A percentile compares a stretch with the other conserved stretches of the same genome.
Conservation (phyloP, 345 rosid species). For the Eucalyptus marginata region DNA sequence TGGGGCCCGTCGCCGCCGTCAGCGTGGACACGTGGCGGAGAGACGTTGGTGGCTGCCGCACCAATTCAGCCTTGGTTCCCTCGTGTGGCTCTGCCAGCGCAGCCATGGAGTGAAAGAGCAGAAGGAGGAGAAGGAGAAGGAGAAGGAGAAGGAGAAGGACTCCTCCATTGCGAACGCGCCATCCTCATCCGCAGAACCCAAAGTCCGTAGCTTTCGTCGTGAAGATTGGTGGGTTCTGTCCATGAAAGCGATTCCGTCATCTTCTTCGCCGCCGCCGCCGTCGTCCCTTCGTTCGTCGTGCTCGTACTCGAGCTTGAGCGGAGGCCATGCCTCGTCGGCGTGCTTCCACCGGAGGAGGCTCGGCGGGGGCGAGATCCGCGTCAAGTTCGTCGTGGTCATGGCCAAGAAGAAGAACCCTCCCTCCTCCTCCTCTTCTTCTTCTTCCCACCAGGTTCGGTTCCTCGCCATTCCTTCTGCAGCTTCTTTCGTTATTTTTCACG, state of each 20-base stretch:
- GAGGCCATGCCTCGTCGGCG: neutral
- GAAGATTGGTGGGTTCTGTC: neutral
- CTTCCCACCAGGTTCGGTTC: neutral
- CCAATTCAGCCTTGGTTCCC: neutral
- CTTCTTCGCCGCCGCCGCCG: neutral
- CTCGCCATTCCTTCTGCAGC: neutral
- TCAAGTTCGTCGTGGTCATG: neutral
- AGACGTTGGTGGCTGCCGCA: neutral
- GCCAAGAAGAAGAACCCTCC: constrained; percentile 1
- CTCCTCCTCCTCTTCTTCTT: neutral
- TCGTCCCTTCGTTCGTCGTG: neutral
- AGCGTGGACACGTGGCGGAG: neutral
- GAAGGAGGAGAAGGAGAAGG: neutral
- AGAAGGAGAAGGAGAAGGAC: neutral
- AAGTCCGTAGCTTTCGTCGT: neutral
- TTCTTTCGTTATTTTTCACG: neutral
- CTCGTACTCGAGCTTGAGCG: neutral
- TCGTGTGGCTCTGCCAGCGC: neutral
- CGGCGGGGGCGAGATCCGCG: neutral
- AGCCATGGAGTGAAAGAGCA: neutral
- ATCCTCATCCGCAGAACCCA: neutral
- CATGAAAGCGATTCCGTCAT: neutral
- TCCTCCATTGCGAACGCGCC: no score
- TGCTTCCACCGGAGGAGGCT: neutral
- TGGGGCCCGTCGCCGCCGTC: neutral